Conservation (phyloP, 179 eudicot genomes). For the Beta lomatogona region DNA sequence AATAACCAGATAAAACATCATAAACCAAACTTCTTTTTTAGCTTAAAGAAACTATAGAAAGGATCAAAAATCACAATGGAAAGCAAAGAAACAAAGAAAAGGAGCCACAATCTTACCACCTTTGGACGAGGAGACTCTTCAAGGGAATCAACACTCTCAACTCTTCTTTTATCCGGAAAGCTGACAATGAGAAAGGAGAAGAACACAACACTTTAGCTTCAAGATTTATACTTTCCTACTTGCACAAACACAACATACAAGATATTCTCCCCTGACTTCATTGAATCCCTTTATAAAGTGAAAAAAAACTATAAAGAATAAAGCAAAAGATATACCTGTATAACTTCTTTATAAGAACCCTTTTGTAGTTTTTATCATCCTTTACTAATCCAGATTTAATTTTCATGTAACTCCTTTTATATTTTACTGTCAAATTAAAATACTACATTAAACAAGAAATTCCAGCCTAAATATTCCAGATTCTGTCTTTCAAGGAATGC, state of each 20-base stretch:
- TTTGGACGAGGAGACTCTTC: slow-evolving; percentile 55
- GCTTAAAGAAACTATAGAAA: slow-evolving; percentile 26
- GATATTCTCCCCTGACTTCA: slow-evolving; percentile 34
- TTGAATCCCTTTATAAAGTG: slow-evolving; percentile 28
- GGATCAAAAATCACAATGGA: slow-evolving; percentile 23
- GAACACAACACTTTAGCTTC: slow-evolving; percentile 22
- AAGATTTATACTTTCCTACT: slow-evolving; percentile 10
- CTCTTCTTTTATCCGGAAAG: slow-evolving; percentile 68
- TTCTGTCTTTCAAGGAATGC: background rate
- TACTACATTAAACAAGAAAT: background rate
- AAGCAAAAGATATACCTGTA: slow-evolving; percentile 22
- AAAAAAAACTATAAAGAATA: slow-evolving; percentile 3
- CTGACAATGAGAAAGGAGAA: slow-evolving; percentile 44
- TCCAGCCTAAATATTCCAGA: background rate
- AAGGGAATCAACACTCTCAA: slow-evolving; percentile 48
- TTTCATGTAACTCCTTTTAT: no score
- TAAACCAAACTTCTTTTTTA: slow-evolving; percentile 22
- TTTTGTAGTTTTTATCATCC: slow-evolving; percentile 17
- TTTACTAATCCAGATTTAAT: background rate
- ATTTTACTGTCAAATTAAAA: no score
- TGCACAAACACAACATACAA: slow-evolving; percentile 42
- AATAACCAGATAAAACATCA: slow-evolving; percentile 22
- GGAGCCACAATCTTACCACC: slow-evolving; percentile 50
- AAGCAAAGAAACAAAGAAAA: slow-evolving; percentile 30
- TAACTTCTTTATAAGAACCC: slow-evolving; percentile 5